phyloP scores from a whole-genome alignment of 257 asterid species.

The Solanum appendiculatum region DNA sequence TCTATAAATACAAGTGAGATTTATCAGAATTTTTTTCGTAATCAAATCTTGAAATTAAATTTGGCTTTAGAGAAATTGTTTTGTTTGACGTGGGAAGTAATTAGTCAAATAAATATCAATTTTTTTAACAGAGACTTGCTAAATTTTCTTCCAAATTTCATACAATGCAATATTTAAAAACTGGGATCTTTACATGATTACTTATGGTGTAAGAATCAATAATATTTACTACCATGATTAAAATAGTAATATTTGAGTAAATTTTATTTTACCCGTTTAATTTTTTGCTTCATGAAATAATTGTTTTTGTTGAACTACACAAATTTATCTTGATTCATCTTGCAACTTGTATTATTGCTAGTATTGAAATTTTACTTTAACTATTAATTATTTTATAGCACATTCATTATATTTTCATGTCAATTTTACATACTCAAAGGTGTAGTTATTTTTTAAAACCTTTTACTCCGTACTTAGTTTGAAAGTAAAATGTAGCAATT shows the following conservation, averaged over 20 bases:
- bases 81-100: background rate
- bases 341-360: background rate
- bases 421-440: background rate
- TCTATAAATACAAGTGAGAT: background rate
- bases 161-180: no score
- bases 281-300: no score
- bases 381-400: background rate
- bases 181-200: background rate
- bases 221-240: background rate
- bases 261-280: background rate
- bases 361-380: background rate
- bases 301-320: no score
- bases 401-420: background rate
- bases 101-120: background rate
- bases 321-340: background rate
- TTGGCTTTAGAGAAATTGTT: background rate
- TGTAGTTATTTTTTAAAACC: background rate
- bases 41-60: background rate
- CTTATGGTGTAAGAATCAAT: background rate
- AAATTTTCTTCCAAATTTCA: background rate
- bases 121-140: background rate
- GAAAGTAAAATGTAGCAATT: background rate
- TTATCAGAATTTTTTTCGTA: background rate
- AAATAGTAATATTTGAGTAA: background rate
- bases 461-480: background rate